These are phyloP conservation scores for Aureobasidium sp. DNA, from an alignment of 2,329 filamentous ascomycete genomes.

Conservation along the genomic window DNA sequence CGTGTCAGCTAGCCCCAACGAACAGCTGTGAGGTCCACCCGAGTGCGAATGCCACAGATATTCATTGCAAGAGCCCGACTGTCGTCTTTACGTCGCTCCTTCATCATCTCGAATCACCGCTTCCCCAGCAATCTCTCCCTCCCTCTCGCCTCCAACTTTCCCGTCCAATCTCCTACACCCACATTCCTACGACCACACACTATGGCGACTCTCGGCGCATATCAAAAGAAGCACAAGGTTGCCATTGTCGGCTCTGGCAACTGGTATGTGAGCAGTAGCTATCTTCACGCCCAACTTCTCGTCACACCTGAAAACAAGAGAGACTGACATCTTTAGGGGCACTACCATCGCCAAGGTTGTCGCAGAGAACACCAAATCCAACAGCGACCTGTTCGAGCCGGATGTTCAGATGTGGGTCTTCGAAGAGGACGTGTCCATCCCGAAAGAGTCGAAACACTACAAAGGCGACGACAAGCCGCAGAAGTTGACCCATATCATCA, in stretches of 20 bases:
- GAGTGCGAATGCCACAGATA: constrained; percentile 2
- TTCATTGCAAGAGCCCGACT: constrained; percentile 3
- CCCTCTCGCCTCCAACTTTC: neutral
- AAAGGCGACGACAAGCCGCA: constrained; percentile 57
- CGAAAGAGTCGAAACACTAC: constrained; percentile 65
- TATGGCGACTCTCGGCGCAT: constrained; percentile 42
- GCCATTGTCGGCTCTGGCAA: constrained; percentile 94
- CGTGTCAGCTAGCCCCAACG: constrained; percentile 1
- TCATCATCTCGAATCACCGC: neutral
- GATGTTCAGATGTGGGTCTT: constrained; percentile 99
- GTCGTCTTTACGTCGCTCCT: neutral
- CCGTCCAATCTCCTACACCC: neutral
- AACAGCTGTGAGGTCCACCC: neutral
- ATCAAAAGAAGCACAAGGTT: constrained; percentile 76
- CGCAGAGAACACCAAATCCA: constrained; percentile 75
- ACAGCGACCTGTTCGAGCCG: constrained; percentile 75
- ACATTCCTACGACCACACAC: constrained; percentile 6
- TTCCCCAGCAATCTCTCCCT: constrained; percentile 4
- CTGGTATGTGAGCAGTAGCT: constrained; percentile 51
- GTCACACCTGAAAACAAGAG: neutral
- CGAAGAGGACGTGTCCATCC: constrained; percentile 76
- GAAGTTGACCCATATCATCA: constrained; percentile 88
- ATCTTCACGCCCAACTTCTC: neutral
- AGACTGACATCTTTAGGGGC: constrained; percentile 50
- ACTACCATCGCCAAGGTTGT: constrained; percentile 96